Evolutionary conservation across 2,329 filamentous ascomycete genomes (phyloP).

Genomic region (Penicillium decumbens): DNA sequence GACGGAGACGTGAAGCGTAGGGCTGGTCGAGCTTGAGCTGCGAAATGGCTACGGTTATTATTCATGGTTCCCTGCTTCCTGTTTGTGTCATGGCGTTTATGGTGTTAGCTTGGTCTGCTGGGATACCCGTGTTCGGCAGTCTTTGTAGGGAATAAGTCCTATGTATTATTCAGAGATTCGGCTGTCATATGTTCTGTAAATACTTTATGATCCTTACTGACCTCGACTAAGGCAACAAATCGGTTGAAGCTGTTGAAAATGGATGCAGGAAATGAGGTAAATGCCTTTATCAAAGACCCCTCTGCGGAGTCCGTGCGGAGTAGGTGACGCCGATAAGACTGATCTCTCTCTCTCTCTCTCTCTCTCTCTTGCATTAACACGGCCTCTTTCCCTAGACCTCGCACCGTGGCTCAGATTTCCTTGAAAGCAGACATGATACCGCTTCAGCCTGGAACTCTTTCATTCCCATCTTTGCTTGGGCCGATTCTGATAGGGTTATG

Average conservation of each 20-base stretch:
- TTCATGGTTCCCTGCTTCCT: not conserved
- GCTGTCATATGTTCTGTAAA: not conserved
- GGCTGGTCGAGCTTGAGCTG: constrained; percentile 9
- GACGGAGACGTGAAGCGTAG: constrained; percentile 15
- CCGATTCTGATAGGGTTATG: not conserved
- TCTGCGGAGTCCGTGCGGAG: not conserved
- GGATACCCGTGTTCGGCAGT: constrained; percentile 1
- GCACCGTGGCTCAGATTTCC: not conserved
- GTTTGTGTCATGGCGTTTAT: not conserved
- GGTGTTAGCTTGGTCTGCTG: not conserved
- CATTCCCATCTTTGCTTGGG: not conserved
- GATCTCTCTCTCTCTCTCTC: not conserved
- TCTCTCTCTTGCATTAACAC: too few relatives aligned
- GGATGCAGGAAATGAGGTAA: not conserved
- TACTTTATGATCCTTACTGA: constrained; percentile 2
- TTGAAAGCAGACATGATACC: not conserved
- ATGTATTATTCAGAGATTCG: not conserved
- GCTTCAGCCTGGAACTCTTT: not conserved
- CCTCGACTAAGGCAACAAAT: not conserved
- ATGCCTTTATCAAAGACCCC: not conserved
- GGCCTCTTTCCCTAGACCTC: not conserved
- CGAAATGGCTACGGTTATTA: not conserved
- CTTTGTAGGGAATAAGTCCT: not conserved
- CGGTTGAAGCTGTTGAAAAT: not conserved
- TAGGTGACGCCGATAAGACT: not conserved